Conservation (phyloP, 352 stramenopile species). For the Globisporangium paroecandrum region DNA sequence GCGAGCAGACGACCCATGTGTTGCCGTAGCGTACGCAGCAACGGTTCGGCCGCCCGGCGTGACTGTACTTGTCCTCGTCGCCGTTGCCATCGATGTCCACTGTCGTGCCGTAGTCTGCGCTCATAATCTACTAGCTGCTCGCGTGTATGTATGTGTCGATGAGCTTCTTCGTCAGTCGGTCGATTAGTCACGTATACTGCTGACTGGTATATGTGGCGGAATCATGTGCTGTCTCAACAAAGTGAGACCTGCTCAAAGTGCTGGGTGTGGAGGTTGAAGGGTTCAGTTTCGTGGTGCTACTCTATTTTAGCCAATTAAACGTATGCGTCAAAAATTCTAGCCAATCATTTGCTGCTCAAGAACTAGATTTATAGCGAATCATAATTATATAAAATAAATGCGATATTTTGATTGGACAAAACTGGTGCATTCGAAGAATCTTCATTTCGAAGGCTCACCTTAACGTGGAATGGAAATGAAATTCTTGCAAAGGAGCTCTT, state of each 20-base stretch:
- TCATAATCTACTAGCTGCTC: neutral
- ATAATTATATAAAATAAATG: neutral
- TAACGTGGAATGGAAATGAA: neutral
- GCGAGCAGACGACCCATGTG: conserved; percentile 61
- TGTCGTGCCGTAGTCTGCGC: conserved; percentile 13
- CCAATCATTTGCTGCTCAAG: neutral
- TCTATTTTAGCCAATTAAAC: neutral
- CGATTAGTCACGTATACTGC: neutral
- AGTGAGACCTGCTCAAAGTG: neutral
- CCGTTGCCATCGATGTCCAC: conserved; percentile 7
- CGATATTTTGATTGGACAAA: neutral
- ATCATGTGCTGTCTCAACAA: neutral
- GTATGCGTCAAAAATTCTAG: neutral
- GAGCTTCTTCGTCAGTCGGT: conserved; percentile 3
- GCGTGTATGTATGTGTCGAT: neutral
- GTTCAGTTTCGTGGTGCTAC: neutral
- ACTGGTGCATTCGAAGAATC: neutral
- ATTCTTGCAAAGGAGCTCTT: neutral
- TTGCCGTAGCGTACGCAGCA: conserved; percentile 57
- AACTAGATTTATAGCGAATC: neutral
- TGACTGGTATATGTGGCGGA: neutral
- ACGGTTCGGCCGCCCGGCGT: neutral
- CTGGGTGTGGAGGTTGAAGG: neutral
- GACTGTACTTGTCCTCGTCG: conserved; percentile 16
- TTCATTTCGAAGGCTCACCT: neutral